Base-by-base conservation (phyloP, 257 asterid species). In the Cruciata laevipes region DNA sequence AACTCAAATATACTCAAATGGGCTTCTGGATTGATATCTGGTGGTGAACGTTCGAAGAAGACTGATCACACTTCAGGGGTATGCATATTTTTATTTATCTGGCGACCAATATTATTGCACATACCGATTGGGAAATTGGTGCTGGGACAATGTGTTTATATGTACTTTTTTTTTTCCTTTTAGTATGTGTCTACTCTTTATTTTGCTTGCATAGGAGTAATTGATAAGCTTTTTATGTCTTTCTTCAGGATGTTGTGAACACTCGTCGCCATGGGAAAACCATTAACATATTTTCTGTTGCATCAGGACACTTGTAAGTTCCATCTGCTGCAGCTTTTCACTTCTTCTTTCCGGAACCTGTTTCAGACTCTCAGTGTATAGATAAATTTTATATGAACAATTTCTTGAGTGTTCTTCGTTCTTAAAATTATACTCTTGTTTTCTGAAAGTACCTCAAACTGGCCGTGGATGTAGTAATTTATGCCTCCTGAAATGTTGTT, bases 301-400 rank as follows among this genome's bases (percentile, higher is more conserved):
- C 97, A 70, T 94, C 99, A 53, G 99, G 97, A 64, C 99, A 94
- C 82, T 82, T 94, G 99, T 94, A 83, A 86, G 99, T 79, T 73
- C 57, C 63, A 53, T 73, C 42, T 55, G 65, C 73, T 64, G 38
- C 63, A 55, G 69, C 61, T 44, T 64, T n/a, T 44, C 3, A 31
- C 25, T n/a, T 16, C 25, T n/a, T 16, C 42, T 18, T 32, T 20
- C 25, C 30, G 2, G 13, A 62, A 70, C 60, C 61, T 12, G 10
- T 16, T 30, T 23, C 27, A 27, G 30, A 27, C 30, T 27, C 30
- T 27, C 30, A 42, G 33, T n/a, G 61, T 58, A 58, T 37, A 38
- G 37, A 67, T 30, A 16, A 3, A 17, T 47, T 66, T 27, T 49
- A 7, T 4, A 21, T 20, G n/a, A 25, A 44, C 27, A 57, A 25